A percentile compares a stretch with the other conserved stretches of the same genome.
Evolutionary conservation across 2,329 filamentous ascomycete genomes (phyloP).

Genomic region (Hymenoscyphus infarciens): DNA sequence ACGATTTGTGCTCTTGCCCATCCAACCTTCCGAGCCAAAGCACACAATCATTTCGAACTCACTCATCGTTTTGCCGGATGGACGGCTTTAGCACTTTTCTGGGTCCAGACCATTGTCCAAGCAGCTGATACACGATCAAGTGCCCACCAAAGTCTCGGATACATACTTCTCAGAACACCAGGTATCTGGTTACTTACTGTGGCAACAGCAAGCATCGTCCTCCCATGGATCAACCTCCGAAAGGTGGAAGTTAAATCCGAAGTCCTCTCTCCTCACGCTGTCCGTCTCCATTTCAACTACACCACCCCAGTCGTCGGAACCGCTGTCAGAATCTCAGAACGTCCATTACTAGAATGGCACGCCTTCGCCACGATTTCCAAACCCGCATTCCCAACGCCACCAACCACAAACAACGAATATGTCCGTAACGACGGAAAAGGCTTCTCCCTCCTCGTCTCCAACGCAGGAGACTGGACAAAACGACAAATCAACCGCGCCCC

Average conservation of each 20-base stretch:
- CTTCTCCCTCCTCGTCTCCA: constrained; percentile 68
- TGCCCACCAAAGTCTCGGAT: constrained; percentile 22
- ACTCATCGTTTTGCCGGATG: constrained; percentile 73
- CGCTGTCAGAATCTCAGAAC: constrained; percentile 56
- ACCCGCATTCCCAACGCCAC: constrained; percentile 30
- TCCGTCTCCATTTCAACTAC: constrained; percentile 67
- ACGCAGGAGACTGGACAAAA: constrained; percentile 72
- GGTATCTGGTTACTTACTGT: constrained; percentile 65
- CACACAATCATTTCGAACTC: constrained; percentile 68
- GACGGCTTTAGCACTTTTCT: constrained; percentile 62
- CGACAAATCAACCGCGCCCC: constrained; percentile 60
- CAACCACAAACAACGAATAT: neutral
- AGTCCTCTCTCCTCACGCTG: constrained; percentile 66
- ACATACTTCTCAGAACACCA: constrained; percentile 44
- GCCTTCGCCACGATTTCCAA: constrained; percentile 71
- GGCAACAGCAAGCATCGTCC: constrained; percentile 62
- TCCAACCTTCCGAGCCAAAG: constrained; percentile 57
- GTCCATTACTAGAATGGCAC: constrained; percentile 69
- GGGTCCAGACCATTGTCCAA: constrained; percentile 57
- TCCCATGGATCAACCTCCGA: constrained; percentile 71
- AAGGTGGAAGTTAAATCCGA: constrained; percentile 63
- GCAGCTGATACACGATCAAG: constrained; percentile 42
- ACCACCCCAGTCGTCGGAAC: constrained; percentile 54
- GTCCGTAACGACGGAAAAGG: constrained; percentile 38
- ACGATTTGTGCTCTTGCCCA: constrained; percentile 60